A percentile compares a stretch with the other conserved stretches of the same genome.
Conservation (phyloP, 176 grass and related monocot genomes). For the Bothriochloa decipiens region DNA sequence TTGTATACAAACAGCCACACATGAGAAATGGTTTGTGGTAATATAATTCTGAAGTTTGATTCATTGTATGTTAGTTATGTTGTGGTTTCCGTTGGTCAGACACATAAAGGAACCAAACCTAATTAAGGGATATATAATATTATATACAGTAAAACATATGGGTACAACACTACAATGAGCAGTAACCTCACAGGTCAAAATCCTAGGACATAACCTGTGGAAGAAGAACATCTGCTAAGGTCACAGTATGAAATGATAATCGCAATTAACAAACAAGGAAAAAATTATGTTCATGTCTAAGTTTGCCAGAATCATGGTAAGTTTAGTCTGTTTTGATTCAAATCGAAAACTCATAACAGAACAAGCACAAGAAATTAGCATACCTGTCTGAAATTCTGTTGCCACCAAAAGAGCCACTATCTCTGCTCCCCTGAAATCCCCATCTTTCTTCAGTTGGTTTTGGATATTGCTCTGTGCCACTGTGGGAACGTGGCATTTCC, state of each 20-base stretch:
- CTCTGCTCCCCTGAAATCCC: conserved; percentile 56
- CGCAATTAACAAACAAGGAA: background rate
- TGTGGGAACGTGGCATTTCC: conserved; percentile 37
- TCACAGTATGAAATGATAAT: background rate
- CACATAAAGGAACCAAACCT: background rate
- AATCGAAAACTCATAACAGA: conserved; percentile 6
- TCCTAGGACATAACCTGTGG: background rate
- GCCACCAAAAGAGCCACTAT: conserved; percentile 55
- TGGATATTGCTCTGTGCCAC: conserved; percentile 39
- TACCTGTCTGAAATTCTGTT: conserved; percentile 63
- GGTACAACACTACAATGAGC: background rate
- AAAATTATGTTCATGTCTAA: background rate
- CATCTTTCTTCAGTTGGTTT: conserved; percentile 55
- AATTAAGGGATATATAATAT: background rate
- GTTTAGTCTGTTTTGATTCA: background rate
- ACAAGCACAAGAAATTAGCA: conserved; percentile 19
- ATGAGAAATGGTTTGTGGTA: background rate
- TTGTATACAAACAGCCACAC: background rate
- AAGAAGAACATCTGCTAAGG: background rate
- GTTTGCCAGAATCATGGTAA: background rate
- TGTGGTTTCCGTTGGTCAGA: background rate
- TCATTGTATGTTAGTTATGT: background rate
- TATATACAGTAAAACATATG: background rate
- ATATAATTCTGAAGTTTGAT: background rate
- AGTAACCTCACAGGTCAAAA: background rate